phyloP scores from a whole-genome alignment of 2,329 filamentous ascomycete genomes.

The Cladosporium colombiae region DNA sequence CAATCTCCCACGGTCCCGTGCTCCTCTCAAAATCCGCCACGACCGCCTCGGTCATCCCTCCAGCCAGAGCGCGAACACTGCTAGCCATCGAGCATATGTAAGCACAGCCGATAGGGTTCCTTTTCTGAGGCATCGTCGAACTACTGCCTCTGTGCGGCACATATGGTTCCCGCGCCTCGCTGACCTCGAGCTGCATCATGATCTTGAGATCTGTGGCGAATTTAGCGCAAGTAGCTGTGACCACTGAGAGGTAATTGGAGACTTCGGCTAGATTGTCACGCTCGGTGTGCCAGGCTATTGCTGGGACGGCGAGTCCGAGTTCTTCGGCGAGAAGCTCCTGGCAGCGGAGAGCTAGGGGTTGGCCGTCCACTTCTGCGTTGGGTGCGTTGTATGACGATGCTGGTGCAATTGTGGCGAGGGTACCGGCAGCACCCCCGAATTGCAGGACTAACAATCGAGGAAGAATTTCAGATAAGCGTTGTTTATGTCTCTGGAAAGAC shows the following conservation, averaged over 20 bases:
- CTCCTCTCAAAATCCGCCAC: neutral
- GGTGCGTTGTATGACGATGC: neutral
- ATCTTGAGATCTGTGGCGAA: conserved; percentile 35
- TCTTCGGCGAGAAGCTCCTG: neutral
- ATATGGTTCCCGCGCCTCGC: conserved; percentile 40
- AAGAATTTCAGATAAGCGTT: neutral
- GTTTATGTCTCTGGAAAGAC: neutral
- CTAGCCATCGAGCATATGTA: neutral
- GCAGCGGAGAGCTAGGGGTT: neutral
- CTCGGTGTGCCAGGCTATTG: neutral
- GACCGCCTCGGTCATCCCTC: neutral
- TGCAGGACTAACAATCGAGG: neutral
- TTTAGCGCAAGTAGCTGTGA: conserved; percentile 35
- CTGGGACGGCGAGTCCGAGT: neutral
- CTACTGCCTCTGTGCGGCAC: conserved; percentile 44
- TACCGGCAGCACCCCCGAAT: neutral
- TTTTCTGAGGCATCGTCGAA: neutral
- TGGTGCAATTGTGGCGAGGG: neutral
- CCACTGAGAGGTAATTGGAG: conserved; percentile 28
- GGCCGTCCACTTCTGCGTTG: neutral
- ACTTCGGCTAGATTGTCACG: conserved; percentile 32
- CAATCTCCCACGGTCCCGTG: neutral
- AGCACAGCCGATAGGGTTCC: neutral
- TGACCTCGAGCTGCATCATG: conserved; percentile 36
- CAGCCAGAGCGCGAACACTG: neutral